Base-by-base conservation (phyloP, 2,329 filamentous ascomycete genomes). In the Phialophora macrospora region DNA sequence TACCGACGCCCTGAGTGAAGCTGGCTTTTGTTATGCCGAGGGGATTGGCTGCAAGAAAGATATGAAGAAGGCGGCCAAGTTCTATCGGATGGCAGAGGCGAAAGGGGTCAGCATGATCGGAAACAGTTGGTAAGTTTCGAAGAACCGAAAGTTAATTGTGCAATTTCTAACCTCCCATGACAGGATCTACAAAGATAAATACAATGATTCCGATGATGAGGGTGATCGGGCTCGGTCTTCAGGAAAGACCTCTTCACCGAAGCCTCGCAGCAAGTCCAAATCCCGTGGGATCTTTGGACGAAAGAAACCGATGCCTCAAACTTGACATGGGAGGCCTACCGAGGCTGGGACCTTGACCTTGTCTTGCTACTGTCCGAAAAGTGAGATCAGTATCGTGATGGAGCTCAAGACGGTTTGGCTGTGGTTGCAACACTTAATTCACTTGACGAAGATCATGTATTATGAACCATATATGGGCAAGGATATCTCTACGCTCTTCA, bases 51-150 rank as follows among this genome's bases (percentile, higher is more conserved):
- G 91, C 77, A 97, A 95, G 83, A 99, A 98, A 80, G 91, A 98
- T 75, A 82, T 97, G 75, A 97, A 93, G 82, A 97, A 93, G 80
- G 94, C 92, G 57, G 94, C 95, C 65, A 90, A 87, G 67, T 92
- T 95, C 74, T 98, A 98, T 77, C 89, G 95, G 24, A 85, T 89
- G 81, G 95, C 95, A 5, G 95, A 97, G 77, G 88, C 90, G 26
- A 95, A 95, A 79, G 95, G 95, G 6, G 93, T 97, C 83, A 96
- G 88, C 78, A 98, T 98, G 93, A 90, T 97, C 63, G 95, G 95
- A 62, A 98, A 98, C 77, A 97, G 93, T 82, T 99, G 95, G 94
- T 97, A 83, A 76, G 91, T 61, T 4, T 24, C 9, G 32, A 34
- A 12, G 4, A 8, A 26, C 20, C 22, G 34, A 26, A 30, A 6